Evolutionary conservation across 139 green algal species (phyloP), one percentile per base, ranked within the genome.

Genomic region (Micractinium sp.): DNA sequence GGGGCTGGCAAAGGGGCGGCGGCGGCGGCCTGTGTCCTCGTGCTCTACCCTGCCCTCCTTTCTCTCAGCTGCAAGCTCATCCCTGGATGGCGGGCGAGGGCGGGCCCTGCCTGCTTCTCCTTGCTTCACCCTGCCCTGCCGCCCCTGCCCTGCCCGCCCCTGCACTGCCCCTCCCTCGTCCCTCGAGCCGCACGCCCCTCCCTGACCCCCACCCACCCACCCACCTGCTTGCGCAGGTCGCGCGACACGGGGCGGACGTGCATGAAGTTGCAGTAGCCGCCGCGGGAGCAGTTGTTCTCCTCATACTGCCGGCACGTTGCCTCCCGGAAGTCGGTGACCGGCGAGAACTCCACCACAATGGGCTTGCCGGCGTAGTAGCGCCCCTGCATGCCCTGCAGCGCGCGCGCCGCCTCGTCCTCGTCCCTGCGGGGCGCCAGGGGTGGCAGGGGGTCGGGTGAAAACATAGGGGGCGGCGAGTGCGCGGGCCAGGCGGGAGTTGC

Each of bases 231-330:
- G 20, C 89, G 86, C 75, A 93, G 85, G 22, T 89, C 84, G 9
- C 85, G 83, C 13, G 92, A 93, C 89, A 99, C 98, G 47, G 97
- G 97, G 89, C 97, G 97, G 85, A 99, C 90, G 90, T 99, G 98
- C 98, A 99, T 99, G 94, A 99, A 99, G 93, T 99, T 99, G 94
- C 98, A 99, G 93, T 99, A 99, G 41, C 98, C 98, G 38, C 98
- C 98, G 35, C 97, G 94, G 77, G 95, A 97, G 95, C 98, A 99
- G 29, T 93, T 98, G 89, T 98, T 97, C 94, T 99, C 98, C 93
- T 99, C 98, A 89, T 99, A 99, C 93, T 99, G 98, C 77, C 86
- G 33, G 86, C 86, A 99, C 0, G 97, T 99, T 29, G 96, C 94
- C 91, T 99, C 98, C 18, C 97, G 90, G 93, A 99, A 99, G 91